Evolutionary conservation across 2,329 filamentous ascomycete species (phyloP).

Genomic region (Exophiala sp.): DNA sequence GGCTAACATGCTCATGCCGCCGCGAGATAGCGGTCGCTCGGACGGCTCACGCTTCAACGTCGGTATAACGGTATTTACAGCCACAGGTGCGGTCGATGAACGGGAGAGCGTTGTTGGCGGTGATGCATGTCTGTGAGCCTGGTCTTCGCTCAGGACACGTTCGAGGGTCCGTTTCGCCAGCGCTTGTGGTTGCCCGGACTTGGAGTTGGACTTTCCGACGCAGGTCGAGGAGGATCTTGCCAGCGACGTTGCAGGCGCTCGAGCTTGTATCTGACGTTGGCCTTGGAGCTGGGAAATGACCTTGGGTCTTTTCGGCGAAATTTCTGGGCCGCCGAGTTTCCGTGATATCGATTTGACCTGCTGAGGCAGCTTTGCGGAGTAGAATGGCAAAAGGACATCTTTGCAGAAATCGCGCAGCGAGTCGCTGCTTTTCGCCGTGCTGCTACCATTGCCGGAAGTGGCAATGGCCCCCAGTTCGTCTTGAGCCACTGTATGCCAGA

Average conservation of each 20-base stretch:
- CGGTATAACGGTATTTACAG: conserved; percentile 27
- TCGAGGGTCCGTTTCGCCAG: conserved; percentile 39
- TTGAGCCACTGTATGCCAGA: conserved; percentile 46
- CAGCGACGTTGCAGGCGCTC: conserved; percentile 30
- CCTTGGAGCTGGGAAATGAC: neutral
- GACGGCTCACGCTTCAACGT: conserved; percentile 38
- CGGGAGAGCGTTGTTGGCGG: conserved; percentile 38
- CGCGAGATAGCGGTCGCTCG: conserved; percentile 37
- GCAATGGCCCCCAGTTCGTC: conserved; percentile 34
- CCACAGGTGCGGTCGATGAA: conserved; percentile 38
- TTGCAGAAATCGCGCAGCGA: conserved; percentile 47
- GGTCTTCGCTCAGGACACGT: conserved; percentile 44
- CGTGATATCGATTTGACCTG: conserved; percentile 43
- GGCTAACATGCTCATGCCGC: conserved; percentile 38
- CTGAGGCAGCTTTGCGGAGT: conserved; percentile 43
- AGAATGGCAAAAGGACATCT: conserved; percentile 48
- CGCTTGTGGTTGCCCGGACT: conserved; percentile 32
- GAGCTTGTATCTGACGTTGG: neutral
- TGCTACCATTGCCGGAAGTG: conserved; percentile 22
- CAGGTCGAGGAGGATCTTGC: conserved; percentile 47
- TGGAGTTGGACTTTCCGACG: conserved; percentile 32
- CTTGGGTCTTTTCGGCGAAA: conserved; percentile 34
- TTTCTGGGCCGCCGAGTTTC: conserved; percentile 42
- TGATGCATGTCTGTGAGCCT: conserved; percentile 31
- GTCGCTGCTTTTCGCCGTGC: conserved; percentile 34